phyloP scores from a whole-genome alignment of 805 yeast genomes.

The Lachancea mirantina region DNA sequence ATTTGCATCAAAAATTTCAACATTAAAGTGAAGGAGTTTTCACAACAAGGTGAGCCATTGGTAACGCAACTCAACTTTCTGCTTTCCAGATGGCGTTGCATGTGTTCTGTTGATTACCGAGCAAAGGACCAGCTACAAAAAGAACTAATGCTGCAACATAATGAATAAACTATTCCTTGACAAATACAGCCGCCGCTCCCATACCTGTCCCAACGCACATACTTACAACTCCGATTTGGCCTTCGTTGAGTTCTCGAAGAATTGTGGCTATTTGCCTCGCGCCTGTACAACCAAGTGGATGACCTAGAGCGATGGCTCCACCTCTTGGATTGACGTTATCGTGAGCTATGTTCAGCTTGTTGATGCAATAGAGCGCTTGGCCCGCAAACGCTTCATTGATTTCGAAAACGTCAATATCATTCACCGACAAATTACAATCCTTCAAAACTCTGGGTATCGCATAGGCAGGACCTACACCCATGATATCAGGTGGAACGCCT shows the following conservation, averaged over 20 bases:
- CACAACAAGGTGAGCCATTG: slow-evolving; percentile 12
- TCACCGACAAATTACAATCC: slow-evolving; percentile 49
- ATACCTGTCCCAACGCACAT: slow-evolving; percentile 99
- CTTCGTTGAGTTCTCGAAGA: slow-evolving; percentile 67
- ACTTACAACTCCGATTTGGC: slow-evolving; percentile 83
- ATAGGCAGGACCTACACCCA: slow-evolving; percentile 97
- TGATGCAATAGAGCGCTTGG: slow-evolving; percentile 75
- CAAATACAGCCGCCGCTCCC: slow-evolving; percentile 91
- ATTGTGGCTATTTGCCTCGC: slow-evolving; percentile 91
- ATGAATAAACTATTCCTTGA: slow-evolving; percentile 51
- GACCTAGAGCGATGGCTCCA: slow-evolving; percentile 96
- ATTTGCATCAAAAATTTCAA: slow-evolving; percentile 19
- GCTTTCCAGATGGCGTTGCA: slow-evolving; percentile 13
- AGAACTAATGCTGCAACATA: slow-evolving; percentile 4
- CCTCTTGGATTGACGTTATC: slow-evolving; percentile 83
- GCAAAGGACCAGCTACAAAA: slow-evolving; percentile 13
- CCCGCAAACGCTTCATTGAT: slow-evolving; percentile 97
- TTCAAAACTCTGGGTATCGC: slow-evolving; percentile 83
- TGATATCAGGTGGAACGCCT: slow-evolving; percentile 94
- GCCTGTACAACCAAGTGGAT: slow-evolving; percentile 87
- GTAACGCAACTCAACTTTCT: slow-evolving; percentile 23
- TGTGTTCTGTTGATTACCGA: slow-evolving; percentile 13
- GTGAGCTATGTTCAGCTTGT: slow-evolving; percentile 55
- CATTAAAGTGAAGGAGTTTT: slow-evolving; percentile 13
- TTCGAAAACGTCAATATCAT: slow-evolving; percentile 73